A percentile compares a stretch with the other conserved stretches of the same genome.
These are phyloP conservation scores for Erucastrum elatum DNA, from an alignment of 345 rosid genomes.

Conservation along the genomic window DNA sequence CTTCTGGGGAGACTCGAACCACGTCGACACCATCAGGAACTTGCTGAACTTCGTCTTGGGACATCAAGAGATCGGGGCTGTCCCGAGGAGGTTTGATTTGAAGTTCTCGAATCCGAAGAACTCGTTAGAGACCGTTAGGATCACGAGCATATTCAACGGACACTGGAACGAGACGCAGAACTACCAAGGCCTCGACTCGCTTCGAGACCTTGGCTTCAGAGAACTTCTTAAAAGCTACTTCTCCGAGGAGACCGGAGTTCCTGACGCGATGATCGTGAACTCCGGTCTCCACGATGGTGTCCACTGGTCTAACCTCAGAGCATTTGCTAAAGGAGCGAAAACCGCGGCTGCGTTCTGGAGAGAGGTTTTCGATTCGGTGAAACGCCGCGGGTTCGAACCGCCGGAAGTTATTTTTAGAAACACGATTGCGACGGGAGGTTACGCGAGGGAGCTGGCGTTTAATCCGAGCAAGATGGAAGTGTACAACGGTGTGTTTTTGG, in stretches of 20 bases:
- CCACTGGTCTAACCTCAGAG: slow-evolving; percentile 53
- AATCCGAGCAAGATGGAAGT: slow-evolving; percentile 89
- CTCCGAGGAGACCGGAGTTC: slow-evolving; percentile 51
- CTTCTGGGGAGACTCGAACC: slow-evolving; percentile 96
- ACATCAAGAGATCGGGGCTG: slow-evolving; percentile 53
- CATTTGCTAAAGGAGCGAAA: slow-evolving; percentile 53
- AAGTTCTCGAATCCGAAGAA: slow-evolving; percentile 67
- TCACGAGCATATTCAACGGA: slow-evolving; percentile 90
- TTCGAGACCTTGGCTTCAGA: slow-evolving; percentile 52
- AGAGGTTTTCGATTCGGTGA: slow-evolving; percentile 58
- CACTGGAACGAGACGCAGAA: slow-evolving; percentile 79
- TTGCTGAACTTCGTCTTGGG: slow-evolving; percentile 71
- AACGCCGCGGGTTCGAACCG: slow-evolving; percentile 52
- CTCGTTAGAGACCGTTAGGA: slow-evolving; percentile 61
- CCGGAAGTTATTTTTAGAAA: slow-evolving; percentile 65
- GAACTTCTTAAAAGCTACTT: slow-evolving; percentile 64
- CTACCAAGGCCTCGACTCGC: slow-evolving; percentile 81
- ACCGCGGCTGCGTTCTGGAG: slow-evolving; percentile 73
- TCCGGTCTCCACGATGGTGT: slow-evolving; percentile 87
- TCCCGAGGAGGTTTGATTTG: slow-evolving; percentile 79
- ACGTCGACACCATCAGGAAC: slow-evolving; percentile 85
- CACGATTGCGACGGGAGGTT: slow-evolving; percentile 81
- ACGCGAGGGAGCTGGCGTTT: slow-evolving; percentile 68
- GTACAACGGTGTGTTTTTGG: slow-evolving; percentile 64
- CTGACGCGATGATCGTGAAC: slow-evolving; percentile 72